Percentiles rank a stretch among this genome's conserved stretches.
Evolutionary conservation across 164 flowering plant genomes (phyloP).

Genomic region (Berberis vulgaris): DNA sequence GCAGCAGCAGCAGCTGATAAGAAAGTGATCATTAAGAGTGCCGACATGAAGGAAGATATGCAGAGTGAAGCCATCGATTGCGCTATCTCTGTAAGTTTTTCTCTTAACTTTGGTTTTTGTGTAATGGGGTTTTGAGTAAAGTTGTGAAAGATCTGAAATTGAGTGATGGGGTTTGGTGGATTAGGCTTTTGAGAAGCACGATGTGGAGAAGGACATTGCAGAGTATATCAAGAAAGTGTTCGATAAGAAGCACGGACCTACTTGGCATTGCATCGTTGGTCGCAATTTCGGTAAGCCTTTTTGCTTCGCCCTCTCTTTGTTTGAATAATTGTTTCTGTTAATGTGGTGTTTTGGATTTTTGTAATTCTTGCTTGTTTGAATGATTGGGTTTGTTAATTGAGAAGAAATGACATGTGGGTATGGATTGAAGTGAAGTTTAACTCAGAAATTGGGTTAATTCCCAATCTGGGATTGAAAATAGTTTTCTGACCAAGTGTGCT

Average conservation of each 20-base stretch:
- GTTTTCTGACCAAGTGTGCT: no score
- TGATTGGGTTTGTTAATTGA: no score
- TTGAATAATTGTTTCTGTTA: no score
- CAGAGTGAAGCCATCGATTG: conserved; percentile 86
- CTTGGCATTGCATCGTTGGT: conserved; percentile 78
- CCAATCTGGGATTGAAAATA: no score
- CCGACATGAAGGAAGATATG: conserved; percentile 83
- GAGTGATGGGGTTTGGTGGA: background rate
- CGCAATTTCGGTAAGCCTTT: conserved; percentile 76
- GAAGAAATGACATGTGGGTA: no score
- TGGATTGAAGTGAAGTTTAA: no score
- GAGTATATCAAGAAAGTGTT: conserved; percentile 94
- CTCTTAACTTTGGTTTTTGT: no score
- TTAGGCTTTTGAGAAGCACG: conserved; percentile 82
- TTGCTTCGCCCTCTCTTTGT: no score
- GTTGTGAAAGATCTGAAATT: no score
- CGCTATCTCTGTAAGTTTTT: conserved; percentile 47
- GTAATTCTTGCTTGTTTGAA: no score
- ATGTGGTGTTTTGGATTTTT: no score
- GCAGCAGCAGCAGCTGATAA: conserved; percentile 15
- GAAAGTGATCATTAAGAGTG: conserved; percentile 72
- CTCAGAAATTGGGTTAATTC: no score
- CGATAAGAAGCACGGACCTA: conserved; percentile 41
- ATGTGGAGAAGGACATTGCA: conserved; percentile 91
- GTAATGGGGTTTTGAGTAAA: background rate